These are phyloP conservation scores for Chondrus crispus DNA, from an alignment of 23 red algal genomes.

Conservation along the genomic window DNA sequence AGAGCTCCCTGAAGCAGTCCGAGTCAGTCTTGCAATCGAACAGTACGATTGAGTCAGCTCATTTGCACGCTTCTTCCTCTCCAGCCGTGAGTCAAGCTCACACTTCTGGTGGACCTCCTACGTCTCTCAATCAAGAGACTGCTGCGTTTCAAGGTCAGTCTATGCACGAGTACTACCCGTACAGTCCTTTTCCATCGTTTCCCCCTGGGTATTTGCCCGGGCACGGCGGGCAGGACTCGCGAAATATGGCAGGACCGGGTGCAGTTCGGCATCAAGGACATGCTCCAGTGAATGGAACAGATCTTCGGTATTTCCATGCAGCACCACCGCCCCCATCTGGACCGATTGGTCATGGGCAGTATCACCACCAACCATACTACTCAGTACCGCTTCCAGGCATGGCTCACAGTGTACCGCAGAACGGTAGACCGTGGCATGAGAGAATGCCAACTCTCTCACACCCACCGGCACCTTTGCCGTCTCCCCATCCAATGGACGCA, in stretches of 20 bases:
- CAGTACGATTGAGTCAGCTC: not conserved
- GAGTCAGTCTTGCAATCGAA: no score
- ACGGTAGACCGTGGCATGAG: constrained; percentile 4
- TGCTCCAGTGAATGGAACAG: not conserved
- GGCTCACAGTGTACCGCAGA: not conserved
- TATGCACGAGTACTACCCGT: constrained; percentile 29
- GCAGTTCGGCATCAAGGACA: not conserved
- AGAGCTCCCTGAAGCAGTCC: no score
- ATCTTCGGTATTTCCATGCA: constrained; percentile 12
- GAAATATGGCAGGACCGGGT: not conserved
- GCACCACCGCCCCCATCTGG: not conserved
- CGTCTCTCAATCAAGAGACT: not conserved
- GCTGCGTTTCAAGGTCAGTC: not conserved
- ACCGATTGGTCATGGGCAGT: not conserved
- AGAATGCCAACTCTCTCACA: constrained; percentile 9
- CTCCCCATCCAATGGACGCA: constrained; percentile 22
- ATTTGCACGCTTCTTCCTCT: not conserved
- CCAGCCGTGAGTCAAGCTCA: not conserved
- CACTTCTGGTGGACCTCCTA: not conserved
- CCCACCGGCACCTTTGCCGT: not conserved
- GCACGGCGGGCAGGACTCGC: not conserved
- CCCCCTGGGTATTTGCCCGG: not conserved
- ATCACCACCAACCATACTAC: constrained; percentile 38
- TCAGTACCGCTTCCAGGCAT: not conserved
- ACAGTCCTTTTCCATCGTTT: not conserved